Base-by-base conservation (phyloP, 768 basidiomycete genomes). In the Leucogyrophana mollusca region DNA sequence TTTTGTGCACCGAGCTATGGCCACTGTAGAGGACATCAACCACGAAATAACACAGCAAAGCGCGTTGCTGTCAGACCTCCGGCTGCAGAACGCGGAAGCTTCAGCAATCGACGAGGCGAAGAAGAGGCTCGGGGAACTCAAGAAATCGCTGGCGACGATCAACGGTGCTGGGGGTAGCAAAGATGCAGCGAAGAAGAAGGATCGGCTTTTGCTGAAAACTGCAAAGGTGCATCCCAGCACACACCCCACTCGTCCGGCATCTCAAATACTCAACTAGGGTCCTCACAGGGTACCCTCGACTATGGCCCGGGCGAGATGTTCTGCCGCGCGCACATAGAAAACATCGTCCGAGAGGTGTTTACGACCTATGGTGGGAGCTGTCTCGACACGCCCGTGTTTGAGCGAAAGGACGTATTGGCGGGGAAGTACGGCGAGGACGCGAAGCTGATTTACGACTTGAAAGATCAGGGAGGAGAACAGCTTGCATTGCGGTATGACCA, bases 381-480 rank as follows among this genome's bases (percentile, higher is more conserved):
- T 51, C 90, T 99, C 45, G 96, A 99, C 67, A 99, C 96, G 2
- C 96, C 96, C 43, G 94, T 98, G 5, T 98, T 99, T 57, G 96
- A 98, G 69, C 84, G 95, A 50, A 94, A 94, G 66, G 96, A 99
- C 61, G 85, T 99, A 47, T 70, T 98, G 34, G 82, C 94, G 1
- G 95, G 92, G 49, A 99, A 99, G 69, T 96, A 98, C 56, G 96
- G 96, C 43, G 96, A 99, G 66, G 96, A 98, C 61, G 79, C 84
- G 32, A 99, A 98, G 65, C 83, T 98, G 55, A 98, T 99, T 50
- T 98, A 96, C 62, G 96, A 98, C 67, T 78, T 99, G 40, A 83
- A 86, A 76, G 96, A 98, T 67, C 95, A 99, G 60, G 95, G 96
- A 3, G 96, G 96, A 5, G 96, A 99, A 66, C 82, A 98, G 59